Evolutionary conservation across 2,329 filamentous ascomycete genomes (phyloP).

Genomic region (Magnaporthiopsis rhizophila): DNA sequence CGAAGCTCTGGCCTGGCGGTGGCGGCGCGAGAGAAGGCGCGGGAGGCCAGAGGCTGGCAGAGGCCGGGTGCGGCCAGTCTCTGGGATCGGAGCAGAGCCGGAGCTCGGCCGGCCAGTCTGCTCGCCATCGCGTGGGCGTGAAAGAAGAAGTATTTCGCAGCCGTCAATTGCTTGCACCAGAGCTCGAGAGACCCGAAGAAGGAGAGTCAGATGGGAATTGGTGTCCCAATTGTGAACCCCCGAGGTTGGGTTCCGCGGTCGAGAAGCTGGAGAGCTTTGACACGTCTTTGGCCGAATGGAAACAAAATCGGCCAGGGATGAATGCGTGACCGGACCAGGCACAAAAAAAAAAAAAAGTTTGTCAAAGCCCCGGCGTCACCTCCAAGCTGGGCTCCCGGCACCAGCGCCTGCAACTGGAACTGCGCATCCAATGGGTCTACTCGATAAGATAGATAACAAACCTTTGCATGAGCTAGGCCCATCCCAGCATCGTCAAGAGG

Average conservation of each 20-base stretch:
- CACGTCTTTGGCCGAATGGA: constrained; percentile 4
- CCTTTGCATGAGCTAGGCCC: not conserved
- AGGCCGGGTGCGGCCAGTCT: constrained; percentile 36
- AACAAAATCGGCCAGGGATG: constrained; percentile 4
- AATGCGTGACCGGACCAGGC: constrained; percentile 2
- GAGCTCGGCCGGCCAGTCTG: constrained; percentile 45
- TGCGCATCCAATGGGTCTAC: no score
- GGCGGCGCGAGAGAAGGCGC: constrained; percentile 27
- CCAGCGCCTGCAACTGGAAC: no score
- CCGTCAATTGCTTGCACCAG: not conserved
- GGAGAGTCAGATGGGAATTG: not conserved
- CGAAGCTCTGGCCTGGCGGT: constrained; percentile 9
- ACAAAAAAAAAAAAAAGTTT: constrained; percentile 6
- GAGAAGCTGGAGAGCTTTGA: constrained; percentile 6
- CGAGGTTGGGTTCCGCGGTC: constrained; percentile 1
- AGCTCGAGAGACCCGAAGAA: not conserved
- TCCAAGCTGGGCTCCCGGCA: not conserved
- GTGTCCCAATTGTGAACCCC: constrained; percentile 6
- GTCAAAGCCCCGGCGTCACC: not conserved
- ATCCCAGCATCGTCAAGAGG: not conserved
- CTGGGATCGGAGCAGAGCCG: constrained; percentile 48
- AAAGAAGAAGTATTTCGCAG: not conserved
- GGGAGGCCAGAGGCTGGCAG: constrained; percentile 32
- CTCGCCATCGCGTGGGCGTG: constrained; percentile 3
- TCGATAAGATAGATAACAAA: not conserved